Evolutionary conservation across 2,329 filamentous ascomycete genomes (phyloP), one percentile per base, ranked within the genome.

Genomic region (Dendryphion nanum): DNA sequence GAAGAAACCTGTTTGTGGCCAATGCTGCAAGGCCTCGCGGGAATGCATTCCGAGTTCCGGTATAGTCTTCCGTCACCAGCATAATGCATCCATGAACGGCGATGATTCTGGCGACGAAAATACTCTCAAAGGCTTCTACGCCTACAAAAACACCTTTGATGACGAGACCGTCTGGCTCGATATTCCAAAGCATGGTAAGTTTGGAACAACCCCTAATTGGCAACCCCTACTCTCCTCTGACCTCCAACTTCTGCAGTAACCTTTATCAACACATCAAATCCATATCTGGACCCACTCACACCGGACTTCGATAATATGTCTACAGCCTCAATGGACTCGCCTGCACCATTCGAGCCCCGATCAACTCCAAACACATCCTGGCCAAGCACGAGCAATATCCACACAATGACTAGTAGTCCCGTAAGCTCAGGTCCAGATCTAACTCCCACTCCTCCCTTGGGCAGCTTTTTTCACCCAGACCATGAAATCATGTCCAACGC

Each of bases 51-150:
- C 77, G 17, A 79, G 76, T 53, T 78, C 79, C 45, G 79, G 78
- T 35, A 75, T 84, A 50, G 77, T 82, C 30, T 85, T 83, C 53
- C 76, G 81, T 38, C 81, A 85, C 60, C 80, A 84, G 54, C 81
- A 84, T 63, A 84, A 84, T 73, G 79, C 80, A 19, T 82, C 79
- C 15, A 81, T 83, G 79, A 83, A 83, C 42, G 73, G 75, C 33
- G 64, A 66, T 12, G 67, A 69, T 30, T 63, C 63, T 4, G 60
- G 59, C 14, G 58, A 62, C 17, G 68, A 71, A 30, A 72, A 70
- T 23, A 70, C 68, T 34, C 63, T 83, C 44, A 78, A 77, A 44
- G 74, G 76, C 14, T 83, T 83, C 59, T 83, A 82, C 56, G 78
- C 78, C 17, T 83, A 83, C 61, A 81, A 80, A 55, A 80, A 83